Evolutionary conservation across 2,329 filamentous ascomycete genomes (phyloP).

Genomic region (Cyphellophora attinorum): DNA sequence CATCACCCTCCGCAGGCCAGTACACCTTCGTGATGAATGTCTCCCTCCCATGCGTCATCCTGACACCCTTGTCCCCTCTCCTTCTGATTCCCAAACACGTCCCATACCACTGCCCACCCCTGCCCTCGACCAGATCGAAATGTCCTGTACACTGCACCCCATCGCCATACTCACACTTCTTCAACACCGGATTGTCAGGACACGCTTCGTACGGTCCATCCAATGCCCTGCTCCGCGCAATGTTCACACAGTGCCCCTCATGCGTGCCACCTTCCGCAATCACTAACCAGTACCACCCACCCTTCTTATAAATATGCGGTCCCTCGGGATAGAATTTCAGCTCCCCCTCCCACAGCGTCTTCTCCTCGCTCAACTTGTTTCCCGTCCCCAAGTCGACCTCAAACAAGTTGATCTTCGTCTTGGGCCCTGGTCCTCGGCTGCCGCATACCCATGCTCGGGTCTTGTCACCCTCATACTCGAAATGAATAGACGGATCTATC

Average conservation of each 20-base stretch:
- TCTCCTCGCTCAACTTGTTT: constrained; percentile 45
- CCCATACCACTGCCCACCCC: constrained; percentile 37
- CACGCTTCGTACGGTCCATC: constrained; percentile 56
- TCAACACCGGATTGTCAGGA: constrained; percentile 45
- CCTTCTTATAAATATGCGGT: constrained; percentile 44
- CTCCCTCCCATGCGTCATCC: constrained; percentile 40
- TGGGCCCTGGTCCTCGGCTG: constrained; percentile 27
- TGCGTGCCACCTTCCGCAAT: constrained; percentile 46
- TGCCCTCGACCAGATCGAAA: constrained; percentile 39
- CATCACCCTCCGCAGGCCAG: constrained; percentile 36
- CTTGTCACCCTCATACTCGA: constrained; percentile 32
- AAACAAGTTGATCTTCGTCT: constrained; percentile 7
- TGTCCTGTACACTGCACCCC: constrained; percentile 44
- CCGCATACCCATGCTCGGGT: constrained; percentile 40
- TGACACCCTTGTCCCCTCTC: constrained; percentile 21
- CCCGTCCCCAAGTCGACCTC: constrained; percentile 21
- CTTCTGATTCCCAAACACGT: constrained; percentile 37
- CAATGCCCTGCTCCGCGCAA: constrained; percentile 35
- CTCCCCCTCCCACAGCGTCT: constrained; percentile 52
- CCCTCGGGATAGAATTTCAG: constrained; percentile 37
- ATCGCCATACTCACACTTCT: constrained; percentile 40
- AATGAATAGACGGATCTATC: constrained; percentile 47
- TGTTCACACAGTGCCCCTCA: constrained; percentile 16
- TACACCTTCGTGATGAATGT: constrained; percentile 41
- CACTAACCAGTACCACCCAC: constrained; percentile 44